phyloP scores from a whole-genome alignment of 176 grass and related monocot genomes.

The Cocos nucifera region DNA sequence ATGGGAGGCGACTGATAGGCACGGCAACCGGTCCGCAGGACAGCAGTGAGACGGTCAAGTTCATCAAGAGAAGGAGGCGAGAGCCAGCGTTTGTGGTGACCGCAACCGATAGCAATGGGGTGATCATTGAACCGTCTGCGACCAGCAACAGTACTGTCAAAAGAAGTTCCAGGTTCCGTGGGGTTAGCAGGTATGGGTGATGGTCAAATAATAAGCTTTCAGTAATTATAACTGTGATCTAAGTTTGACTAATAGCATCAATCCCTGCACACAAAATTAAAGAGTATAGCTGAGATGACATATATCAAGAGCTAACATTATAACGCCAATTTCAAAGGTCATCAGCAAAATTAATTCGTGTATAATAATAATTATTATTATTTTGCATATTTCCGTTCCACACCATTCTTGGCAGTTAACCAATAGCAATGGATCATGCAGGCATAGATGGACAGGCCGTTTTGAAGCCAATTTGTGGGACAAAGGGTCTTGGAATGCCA shows the following conservation, averaged over 20 bases:
- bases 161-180: conserved; percentile 64
- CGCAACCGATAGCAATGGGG: neutral
- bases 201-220: no score
- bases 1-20: neutral
- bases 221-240: no score
- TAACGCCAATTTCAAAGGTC: neutral
- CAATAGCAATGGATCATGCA: conserved; percentile 1
- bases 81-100: conserved; percentile 13
- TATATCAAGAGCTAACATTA: no score
- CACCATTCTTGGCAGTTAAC: neutral
- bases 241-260: no score
- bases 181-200: conserved; percentile 50
- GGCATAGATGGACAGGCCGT: conserved; percentile 55
- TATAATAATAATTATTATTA: no score
- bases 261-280: no score
- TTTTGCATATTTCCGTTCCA: no score
- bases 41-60: neutral
- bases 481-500: conserved; percentile 25
- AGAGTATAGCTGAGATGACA: no score
- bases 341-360: neutral
- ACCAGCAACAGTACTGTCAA: conserved; percentile 25
- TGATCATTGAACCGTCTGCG: conserved; percentile 9
- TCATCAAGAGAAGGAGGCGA: conserved; percentile 33
- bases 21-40: neutral
- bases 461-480: conserved; percentile 86